A percentile compares a stretch with the other conserved stretches of the same genome.
Conservation (phyloP, 805 yeast species). For the Cyberlindnera amylophila region DNA sequence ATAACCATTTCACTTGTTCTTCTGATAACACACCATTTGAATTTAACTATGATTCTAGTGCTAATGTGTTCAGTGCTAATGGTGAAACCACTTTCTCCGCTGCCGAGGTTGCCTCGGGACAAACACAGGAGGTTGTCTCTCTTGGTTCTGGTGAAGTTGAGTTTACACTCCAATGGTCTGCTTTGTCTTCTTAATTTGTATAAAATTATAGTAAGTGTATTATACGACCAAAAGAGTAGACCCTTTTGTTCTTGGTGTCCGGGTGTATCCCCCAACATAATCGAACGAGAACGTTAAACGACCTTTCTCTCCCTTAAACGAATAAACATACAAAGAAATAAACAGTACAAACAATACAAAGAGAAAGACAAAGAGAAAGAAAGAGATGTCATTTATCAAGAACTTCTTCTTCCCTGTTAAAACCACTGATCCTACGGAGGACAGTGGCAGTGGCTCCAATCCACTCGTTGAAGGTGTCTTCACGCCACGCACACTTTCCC, state of each 20-base stretch:
- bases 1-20: conserved; percentile 22
- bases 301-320: too few species aligned
- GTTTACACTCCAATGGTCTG: conserved; percentile 4
- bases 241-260: too few species aligned
- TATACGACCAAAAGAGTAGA: too few species aligned
- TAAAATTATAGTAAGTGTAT: too few species aligned
- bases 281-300: too few species aligned
- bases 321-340: too few species aligned
- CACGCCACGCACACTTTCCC: conserved; percentile 70
- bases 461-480: conserved; percentile 47
- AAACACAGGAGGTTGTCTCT: conserved; percentile 7
- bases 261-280: too few species aligned
- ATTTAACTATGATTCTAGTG: conserved; percentile 14
- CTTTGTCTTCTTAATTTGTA: not conserved
- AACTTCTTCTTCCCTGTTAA: conserved; percentile 27
- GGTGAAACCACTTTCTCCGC: conserved; percentile 18
- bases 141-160: conserved; percentile 8
- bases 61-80: conserved; percentile 12
- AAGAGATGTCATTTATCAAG: conserved; percentile 29
- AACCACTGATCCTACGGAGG: conserved; percentile 23
- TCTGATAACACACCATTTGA: conserved; percentile 58
- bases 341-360: too few species aligned
- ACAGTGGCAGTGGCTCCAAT: conserved; percentile 21
- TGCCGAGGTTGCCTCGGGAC: conserved; percentile 8
- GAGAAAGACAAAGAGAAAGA: too few species aligned